Evolutionary conservation across 2,329 filamentous ascomycete species (phyloP).

Genomic region (Cylindrodendrum hubeiense): DNA sequence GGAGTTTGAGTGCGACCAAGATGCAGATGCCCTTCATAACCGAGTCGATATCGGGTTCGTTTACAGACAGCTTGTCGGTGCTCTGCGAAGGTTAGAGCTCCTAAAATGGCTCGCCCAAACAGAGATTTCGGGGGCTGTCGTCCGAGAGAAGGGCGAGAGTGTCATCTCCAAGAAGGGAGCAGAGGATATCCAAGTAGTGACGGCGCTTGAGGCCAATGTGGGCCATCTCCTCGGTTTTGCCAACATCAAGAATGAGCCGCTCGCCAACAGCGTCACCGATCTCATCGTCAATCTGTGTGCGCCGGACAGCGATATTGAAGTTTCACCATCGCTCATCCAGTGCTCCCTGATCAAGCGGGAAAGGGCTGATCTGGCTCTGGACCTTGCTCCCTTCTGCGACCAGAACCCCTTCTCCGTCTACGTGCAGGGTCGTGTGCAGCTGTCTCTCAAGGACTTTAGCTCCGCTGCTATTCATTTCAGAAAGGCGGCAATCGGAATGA

Average conservation of each 20-base stretch:
- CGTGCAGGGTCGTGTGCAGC: conserved; percentile 82
- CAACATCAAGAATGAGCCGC: conserved; percentile 61
- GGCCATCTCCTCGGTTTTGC: conserved; percentile 74
- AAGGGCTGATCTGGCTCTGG: conserved; percentile 69
- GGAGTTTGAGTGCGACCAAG: conserved; percentile 83
- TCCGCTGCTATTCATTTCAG: conserved; percentile 82
- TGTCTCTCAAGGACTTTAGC: conserved; percentile 80
- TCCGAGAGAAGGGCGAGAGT: conserved; percentile 52
- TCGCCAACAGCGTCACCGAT: conserved; percentile 73
- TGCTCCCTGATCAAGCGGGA: conserved; percentile 71
- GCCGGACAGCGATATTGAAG: conserved; percentile 74
- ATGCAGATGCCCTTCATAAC: conserved; percentile 73
- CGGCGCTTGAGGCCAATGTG: conserved; percentile 70
- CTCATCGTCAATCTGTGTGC: conserved; percentile 76
- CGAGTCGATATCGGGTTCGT: conserved; percentile 76
- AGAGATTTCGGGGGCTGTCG: conserved; percentile 64
- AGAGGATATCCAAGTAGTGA: conserved; percentile 64
- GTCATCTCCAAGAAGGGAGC: conserved; percentile 54
- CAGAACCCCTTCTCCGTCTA: conserved; percentile 78
- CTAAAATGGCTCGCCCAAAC: conserved; percentile 75
- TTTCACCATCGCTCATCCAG: conserved; percentile 71
- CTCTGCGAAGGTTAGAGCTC: conserved; percentile 81
- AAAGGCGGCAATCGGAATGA: conserved; percentile 84
- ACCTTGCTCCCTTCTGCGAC: conserved; percentile 68
- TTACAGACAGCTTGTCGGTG: conserved; percentile 76